Conservation (phyloP, 2,329 filamentous ascomycete species). For the Orbilia ellipsospora region DNA sequence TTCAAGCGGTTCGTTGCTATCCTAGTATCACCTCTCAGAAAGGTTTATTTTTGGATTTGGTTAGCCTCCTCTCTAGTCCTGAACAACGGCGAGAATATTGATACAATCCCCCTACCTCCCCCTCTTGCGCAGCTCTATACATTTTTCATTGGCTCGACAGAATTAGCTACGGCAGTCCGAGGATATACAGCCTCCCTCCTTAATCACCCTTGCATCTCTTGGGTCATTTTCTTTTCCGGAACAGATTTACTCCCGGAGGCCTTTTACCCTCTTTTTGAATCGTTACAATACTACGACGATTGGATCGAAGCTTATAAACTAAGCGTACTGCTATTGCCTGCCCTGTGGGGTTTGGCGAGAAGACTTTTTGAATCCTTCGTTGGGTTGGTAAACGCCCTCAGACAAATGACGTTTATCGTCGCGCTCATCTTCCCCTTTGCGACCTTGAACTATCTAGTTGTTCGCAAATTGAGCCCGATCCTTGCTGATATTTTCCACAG, state of each 20-base stretch:
- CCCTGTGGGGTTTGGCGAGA: slow-evolving; percentile 22
- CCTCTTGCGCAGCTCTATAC: slow-evolving; percentile 35
- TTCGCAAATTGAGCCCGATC: slow-evolving; percentile 15
- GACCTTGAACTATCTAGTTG: slow-evolving; percentile 28
- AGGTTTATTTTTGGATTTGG: slow-evolving; percentile 46
- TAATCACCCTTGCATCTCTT: slow-evolving; percentile 4
- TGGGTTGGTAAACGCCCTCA: slow-evolving; percentile 18
- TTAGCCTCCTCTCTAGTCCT: slow-evolving; percentile 20
- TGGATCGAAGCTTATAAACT: slow-evolving; percentile 41
- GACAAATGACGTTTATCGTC: slow-evolving; percentile 28
- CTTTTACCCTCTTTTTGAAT: slow-evolving; percentile 33
- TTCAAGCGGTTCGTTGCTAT: slow-evolving; percentile 8
- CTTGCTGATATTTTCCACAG: slow-evolving; percentile 35
- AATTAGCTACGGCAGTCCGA: slow-evolving; percentile 14
- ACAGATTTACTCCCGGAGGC: slow-evolving; percentile 18
- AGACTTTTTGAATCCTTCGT: background rate
- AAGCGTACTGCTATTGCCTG: slow-evolving; percentile 7
- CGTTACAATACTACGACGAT: slow-evolving; percentile 48
- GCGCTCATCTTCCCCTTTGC: slow-evolving; percentile 19
- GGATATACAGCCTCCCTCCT: slow-evolving; percentile 3
- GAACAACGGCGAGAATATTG: slow-evolving; percentile 10
- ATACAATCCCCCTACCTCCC: slow-evolving; percentile 2
- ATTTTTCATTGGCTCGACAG: slow-evolving; percentile 31
- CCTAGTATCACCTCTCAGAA: slow-evolving; percentile 20
- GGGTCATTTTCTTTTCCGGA: slow-evolving; percentile 29